These are phyloP conservation scores for Solanum peruvianum DNA, from an alignment of 257 asterid genomes.

Conservation along the genomic window DNA sequence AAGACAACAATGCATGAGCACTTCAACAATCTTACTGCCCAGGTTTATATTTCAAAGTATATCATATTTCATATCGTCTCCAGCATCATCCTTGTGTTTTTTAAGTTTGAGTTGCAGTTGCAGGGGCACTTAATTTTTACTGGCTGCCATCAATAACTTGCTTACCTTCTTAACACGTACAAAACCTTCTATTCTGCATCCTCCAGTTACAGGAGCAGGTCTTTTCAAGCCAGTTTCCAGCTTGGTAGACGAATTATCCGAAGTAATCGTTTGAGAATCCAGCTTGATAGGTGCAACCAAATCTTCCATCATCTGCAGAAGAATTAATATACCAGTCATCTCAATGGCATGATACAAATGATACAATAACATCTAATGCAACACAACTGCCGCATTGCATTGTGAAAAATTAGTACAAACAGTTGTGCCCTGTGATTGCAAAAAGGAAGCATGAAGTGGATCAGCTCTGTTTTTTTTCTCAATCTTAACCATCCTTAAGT, in stretches of 20 bases:
- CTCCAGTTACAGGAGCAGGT: constrained; percentile 92
- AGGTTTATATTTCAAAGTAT: not conserved
- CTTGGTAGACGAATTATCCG: constrained; percentile 24
- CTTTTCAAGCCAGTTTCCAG: constrained; percentile 39
- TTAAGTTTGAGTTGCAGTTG: not conserved
- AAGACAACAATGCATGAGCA: not conserved
- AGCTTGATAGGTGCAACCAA: constrained; percentile 67
- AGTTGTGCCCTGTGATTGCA: not conserved
- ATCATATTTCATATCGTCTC: not conserved
- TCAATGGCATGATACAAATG: not conserved
- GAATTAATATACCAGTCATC: not conserved
- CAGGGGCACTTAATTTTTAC: not conserved
- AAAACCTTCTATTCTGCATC: constrained; percentile 93
- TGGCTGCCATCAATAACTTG: not conserved
- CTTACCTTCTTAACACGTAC: constrained; percentile 92
- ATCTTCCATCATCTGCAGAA: constrained; percentile 73
- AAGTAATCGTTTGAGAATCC: constrained; percentile 37
- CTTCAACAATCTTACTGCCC: not conserved
- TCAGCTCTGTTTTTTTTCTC: not conserved
- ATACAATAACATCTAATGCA: not conserved
- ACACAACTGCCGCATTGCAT: not conserved
- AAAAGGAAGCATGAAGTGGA: not conserved
- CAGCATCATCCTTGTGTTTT: not conserved
- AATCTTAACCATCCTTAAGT: not conserved
- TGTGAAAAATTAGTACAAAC: not conserved